These are phyloP conservation scores for Macrolepiota albuminosa DNA, from an alignment of 768 basidiomycete genomes.

Conservation along the genomic window DNA sequence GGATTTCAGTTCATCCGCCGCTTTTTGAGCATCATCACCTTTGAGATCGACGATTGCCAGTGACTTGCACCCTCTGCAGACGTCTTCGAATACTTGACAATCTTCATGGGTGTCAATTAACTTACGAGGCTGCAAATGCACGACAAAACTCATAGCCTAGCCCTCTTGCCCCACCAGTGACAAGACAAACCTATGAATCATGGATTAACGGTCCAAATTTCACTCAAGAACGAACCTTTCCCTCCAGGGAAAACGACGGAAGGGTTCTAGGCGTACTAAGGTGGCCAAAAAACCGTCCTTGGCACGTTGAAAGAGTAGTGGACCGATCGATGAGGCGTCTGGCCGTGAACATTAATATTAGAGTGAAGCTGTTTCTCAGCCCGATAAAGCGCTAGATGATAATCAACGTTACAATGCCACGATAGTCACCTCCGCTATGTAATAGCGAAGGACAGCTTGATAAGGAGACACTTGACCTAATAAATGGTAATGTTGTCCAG, in stretches of 20 bases:
- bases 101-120: slow-evolving; percentile 8
- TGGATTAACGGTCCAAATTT: slow-evolving; percentile 1
- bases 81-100: background rate
- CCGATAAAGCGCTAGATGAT: too few species aligned
- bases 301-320: background rate
- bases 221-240: slow-evolving; percentile 47
- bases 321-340: background rate
- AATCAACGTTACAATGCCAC: too few species aligned
- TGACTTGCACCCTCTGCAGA: slow-evolving; percentile 66
- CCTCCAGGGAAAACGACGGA: slow-evolving; percentile 72
- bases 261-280: slow-evolving; percentile 43
- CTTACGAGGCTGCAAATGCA: slow-evolving; percentile 84
- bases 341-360: background rate
- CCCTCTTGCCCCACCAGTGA: slow-evolving; percentile 92
- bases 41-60: slow-evolving; percentile 83
- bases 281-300: background rate
- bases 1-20: slow-evolving; percentile 59
- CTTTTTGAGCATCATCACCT: slow-evolving; percentile 56
- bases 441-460: too few species aligned
- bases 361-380: background rate
- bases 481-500: background rate
- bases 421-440: too few species aligned
- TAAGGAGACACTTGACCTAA: too few species aligned
- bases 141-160: slow-evolving; percentile 88
- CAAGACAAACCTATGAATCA: slow-evolving; percentile 67